Evolutionary conservation across 2,329 filamentous ascomycete genomes (phyloP).

Genomic region (Aspergillus jensenii): DNA sequence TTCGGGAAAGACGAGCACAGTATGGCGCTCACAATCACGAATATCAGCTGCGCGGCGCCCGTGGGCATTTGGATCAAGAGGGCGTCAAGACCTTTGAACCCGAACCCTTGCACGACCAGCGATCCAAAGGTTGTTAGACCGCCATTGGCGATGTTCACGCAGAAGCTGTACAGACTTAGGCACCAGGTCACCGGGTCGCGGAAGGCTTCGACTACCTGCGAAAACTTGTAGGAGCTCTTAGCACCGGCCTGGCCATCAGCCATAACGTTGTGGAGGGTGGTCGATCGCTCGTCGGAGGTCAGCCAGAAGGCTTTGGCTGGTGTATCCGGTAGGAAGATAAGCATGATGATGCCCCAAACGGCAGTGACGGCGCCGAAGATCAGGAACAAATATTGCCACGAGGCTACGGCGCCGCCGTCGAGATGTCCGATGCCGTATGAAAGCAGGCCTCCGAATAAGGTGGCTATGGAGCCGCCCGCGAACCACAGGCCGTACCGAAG

Average conservation of each 20-base stretch:
- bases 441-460: slow-evolving; percentile 1
- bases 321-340: slow-evolving; percentile 19
- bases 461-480: too few relatives aligned
- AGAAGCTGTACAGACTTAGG: neutral
- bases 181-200: slow-evolving; percentile 28
- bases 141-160: neutral
- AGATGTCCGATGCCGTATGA: slow-evolving; percentile 22
- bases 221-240: neutral
- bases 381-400: slow-evolving; percentile 20
- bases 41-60: neutral
- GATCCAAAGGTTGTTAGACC: neutral
- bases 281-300: too few relatives aligned
- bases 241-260: too few relatives aligned
- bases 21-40: neutral
- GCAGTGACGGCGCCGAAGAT: slow-evolving; percentile 20
- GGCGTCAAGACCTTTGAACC: neutral
- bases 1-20: neutral
- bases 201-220: slow-evolving; percentile 33
- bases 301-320: slow-evolving; percentile 16
- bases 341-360: slow-evolving; percentile 13
- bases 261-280: too few relatives aligned
- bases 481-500: neutral
- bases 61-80: neutral
- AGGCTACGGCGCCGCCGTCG: too few relatives aligned
- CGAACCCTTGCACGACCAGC: slow-evolving; percentile 4